Conservation (phyloP, 345 rosid genomes). For the Hirschfeldia incana region DNA sequence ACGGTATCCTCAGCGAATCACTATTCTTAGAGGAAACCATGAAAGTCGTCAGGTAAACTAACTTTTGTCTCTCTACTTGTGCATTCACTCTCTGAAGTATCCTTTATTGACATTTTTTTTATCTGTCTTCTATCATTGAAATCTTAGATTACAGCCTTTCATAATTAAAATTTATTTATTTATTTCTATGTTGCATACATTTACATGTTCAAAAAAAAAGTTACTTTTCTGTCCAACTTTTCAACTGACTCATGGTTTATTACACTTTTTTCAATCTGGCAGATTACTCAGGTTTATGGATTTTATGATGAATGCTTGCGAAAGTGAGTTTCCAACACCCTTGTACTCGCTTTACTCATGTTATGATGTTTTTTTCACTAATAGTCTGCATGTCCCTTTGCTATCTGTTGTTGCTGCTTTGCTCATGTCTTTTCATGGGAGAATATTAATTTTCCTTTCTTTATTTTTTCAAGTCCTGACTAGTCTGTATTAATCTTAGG, state of each 20-base stretch:
- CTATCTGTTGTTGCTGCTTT: not conserved
- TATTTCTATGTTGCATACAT: not conserved
- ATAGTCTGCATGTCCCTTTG: not conserved
- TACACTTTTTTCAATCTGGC: conserved; percentile 37
- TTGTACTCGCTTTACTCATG: conserved; percentile 1
- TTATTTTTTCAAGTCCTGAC: not conserved
- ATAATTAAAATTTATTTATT: not conserved
- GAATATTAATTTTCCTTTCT: not conserved
- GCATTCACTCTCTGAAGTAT: conserved; percentile 8
- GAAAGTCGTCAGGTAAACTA: conserved; percentile 82
- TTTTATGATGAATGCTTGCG: conserved; percentile 97
- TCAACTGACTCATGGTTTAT: conserved; percentile 34
- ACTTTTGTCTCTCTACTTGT: not conserved
- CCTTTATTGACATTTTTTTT: not conserved
- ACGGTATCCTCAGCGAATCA: conserved; percentile 74
- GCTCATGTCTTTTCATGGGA: conserved; percentile 1
- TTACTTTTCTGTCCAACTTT: not conserved
- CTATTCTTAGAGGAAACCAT: conserved; percentile 87
- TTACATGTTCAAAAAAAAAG: no score
- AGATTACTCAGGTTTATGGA: conserved; percentile 99
- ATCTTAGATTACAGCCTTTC: not conserved
- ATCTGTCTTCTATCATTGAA: not conserved
- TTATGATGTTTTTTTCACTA: not conserved
- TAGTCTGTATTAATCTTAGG: not conserved
- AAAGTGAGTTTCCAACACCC: conserved; percentile 68